phyloP scores from a whole-genome alignment of 345 rosid species.

The Jatropha curcas region DNA sequence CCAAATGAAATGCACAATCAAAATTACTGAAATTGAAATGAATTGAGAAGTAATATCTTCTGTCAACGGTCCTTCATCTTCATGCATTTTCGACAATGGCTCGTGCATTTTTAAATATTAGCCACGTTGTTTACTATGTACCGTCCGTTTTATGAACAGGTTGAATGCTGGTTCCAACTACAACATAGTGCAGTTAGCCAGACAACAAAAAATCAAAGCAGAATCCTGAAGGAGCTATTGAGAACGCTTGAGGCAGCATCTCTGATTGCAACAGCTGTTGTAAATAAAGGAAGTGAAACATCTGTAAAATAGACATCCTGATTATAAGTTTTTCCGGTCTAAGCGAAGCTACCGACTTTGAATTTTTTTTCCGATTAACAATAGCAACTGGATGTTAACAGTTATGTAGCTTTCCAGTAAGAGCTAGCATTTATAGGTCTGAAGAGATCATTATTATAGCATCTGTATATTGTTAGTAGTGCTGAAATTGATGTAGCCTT shows the following conservation, averaged over 20 bases:
- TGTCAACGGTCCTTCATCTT: too few species aligned
- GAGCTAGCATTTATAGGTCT: background rate
- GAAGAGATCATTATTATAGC: too few species aligned
- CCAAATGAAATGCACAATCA: too few species aligned
- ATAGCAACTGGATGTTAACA: background rate
- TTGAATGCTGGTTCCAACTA: slow-evolving; percentile 58
- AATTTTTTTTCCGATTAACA: background rate
- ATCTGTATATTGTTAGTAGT: too few species aligned
- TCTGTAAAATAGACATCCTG: slow-evolving; percentile 50
- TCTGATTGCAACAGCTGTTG: slow-evolving; percentile 49
- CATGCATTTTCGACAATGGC: too few species aligned
- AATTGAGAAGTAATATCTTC: background rate
- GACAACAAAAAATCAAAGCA: slow-evolving; percentile 15
- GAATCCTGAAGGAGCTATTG: slow-evolving; percentile 46
- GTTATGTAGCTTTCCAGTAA: background rate
- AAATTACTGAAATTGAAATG: too few species aligned
- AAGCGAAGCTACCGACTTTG: slow-evolving; percentile 27
- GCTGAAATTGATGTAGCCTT: too few species aligned
- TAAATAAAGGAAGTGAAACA: slow-evolving; percentile 36
- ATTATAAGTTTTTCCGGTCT: slow-evolving; percentile 52
- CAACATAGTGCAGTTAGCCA: slow-evolving; percentile 26
- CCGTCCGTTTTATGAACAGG: slow-evolving; percentile 27
- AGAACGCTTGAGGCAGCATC: slow-evolving; percentile 53
- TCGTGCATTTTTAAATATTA: background rate
- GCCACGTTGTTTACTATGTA: background rate